These are phyloP conservation scores for Boletus edulis DNA, from an alignment of 768 basidiomycete genomes.

Conservation along the genomic window DNA sequence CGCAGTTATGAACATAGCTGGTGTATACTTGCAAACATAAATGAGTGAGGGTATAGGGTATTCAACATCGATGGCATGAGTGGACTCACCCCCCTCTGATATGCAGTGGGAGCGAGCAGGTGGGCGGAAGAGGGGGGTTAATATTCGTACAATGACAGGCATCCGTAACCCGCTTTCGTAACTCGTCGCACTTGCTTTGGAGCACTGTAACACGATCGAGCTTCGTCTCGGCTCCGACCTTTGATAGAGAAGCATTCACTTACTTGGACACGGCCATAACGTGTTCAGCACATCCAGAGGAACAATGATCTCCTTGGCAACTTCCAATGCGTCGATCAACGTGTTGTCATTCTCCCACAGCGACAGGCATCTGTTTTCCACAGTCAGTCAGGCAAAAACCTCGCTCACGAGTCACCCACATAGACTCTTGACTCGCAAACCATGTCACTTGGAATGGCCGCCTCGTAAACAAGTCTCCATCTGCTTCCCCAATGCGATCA, in stretches of 20 bases:
- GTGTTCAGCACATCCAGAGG: constrained; percentile 66
- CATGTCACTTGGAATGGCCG: constrained; percentile 71
- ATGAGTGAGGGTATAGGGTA: constrained; percentile 27
- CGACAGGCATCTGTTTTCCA: constrained; percentile 50
- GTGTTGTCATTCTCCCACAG: constrained; percentile 64
- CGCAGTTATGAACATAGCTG: constrained; percentile 27
- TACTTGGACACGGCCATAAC: constrained; percentile 63
- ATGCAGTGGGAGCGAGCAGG: constrained; percentile 37
- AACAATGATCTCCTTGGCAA: constrained; percentile 62
- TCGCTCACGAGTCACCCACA: constrained; percentile 38
- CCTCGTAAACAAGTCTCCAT: constrained; percentile 57
- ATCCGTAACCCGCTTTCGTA: constrained; percentile 48
- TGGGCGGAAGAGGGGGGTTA: constrained; percentile 39
- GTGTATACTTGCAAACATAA: constrained; percentile 28
- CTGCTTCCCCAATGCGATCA: constrained; percentile 46
- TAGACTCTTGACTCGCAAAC: constrained; percentile 66
- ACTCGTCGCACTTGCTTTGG: constrained; percentile 45
- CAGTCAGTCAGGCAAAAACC: not conserved
- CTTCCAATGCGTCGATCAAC: constrained; percentile 56
- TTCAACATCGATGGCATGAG: constrained; percentile 2
- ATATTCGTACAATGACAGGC: constrained; percentile 46
- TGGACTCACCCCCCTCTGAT: constrained; percentile 25
- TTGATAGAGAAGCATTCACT: constrained; percentile 17
- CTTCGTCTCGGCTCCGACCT: constrained; percentile 10
- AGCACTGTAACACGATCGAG: constrained; percentile 36